phyloP scores from a whole-genome alignment of 139 green algal genomes.

The Zygnema circumcarinatum region DNA sequence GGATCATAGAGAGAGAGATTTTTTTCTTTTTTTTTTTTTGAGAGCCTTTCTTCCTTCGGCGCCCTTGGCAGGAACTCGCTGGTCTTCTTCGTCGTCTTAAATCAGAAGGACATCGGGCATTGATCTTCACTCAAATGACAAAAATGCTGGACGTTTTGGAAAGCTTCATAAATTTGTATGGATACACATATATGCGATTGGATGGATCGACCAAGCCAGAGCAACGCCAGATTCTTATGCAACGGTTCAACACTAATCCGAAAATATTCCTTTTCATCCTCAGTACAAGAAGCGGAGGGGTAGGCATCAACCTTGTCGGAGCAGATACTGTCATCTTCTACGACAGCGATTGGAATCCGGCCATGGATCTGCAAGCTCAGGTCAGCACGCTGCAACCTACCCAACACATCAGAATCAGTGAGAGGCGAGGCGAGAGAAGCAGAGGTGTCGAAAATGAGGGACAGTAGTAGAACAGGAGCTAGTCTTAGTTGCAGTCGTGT shows the following conservation, averaged over 20 bases:
- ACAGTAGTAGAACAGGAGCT: no score
- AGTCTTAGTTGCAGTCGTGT: no score
- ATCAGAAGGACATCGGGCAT: constrained; percentile 78
- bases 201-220: constrained; percentile 96
- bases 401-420: no score
- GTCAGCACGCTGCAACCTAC: no score
- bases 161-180: constrained; percentile 93
- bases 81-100: constrained; percentile 82
- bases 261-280: constrained; percentile 96
- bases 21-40: no score
- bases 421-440: no score
- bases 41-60: neutral
- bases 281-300: constrained; percentile 89
- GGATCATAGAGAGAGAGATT: no score
- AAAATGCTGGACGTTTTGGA: constrained; percentile 97
- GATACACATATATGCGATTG: constrained; percentile 92
- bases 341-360: constrained; percentile 96
- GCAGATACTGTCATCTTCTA: constrained; percentile 99
- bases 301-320: constrained; percentile 98
- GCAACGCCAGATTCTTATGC: constrained; percentile 88
- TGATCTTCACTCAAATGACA: constrained; percentile 97
- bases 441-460: no score
- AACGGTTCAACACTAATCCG: constrained; percentile 88
- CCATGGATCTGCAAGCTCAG: constrained; percentile 87
- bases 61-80: constrained; percentile 51